Conservation (phyloP, 352 stramenopile species). For the Blastocystis sp. region DNA sequence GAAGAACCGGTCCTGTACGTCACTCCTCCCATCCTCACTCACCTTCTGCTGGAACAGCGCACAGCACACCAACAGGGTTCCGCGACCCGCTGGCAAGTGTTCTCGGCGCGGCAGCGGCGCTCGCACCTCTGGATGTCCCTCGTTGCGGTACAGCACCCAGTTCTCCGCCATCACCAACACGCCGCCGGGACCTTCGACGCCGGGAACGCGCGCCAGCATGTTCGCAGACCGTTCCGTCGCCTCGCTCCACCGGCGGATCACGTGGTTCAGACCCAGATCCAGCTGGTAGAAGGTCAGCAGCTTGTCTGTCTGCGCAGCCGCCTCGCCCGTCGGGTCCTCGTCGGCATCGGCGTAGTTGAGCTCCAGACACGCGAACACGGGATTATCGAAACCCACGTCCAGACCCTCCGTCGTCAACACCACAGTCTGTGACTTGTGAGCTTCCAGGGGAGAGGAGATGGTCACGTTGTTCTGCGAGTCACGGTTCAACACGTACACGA, state of each 20-base stretch:
- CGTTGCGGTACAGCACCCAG: conserved; percentile 88
- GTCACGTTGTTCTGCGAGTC: conserved; percentile 82
- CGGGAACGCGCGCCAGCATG: conserved; percentile 74
- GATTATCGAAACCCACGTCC: conserved; percentile 96
- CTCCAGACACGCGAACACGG: conserved; percentile 91
- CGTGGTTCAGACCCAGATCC: conserved; percentile 96
- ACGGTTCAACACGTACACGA: conserved; percentile 96
- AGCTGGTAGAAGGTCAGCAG: conserved; percentile 95
- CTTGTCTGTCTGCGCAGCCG: conserved; percentile 71
- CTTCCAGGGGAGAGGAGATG: conserved; percentile 93
- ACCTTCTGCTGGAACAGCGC: conserved; percentile 80
- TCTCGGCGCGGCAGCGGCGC: conserved; percentile 68
- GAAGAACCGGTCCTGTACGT: conserved; percentile 77
- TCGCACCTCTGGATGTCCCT: conserved; percentile 69
- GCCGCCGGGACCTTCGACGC: conserved; percentile 71
- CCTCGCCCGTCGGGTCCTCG: conserved; percentile 63
- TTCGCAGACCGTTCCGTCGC: conserved; percentile 76
- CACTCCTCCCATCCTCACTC: neutral
- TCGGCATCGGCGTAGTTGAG: conserved; percentile 80
- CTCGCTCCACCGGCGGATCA: conserved; percentile 85
- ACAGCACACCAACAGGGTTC: conserved; percentile 79
- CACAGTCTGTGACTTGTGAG: conserved; percentile 85
- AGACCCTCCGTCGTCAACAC: conserved; percentile 83
- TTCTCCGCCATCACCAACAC: conserved; percentile 90
- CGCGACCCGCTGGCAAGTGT: conserved; percentile 66